Evolutionary conservation across 768 basidiomycete genomes (phyloP), one percentile per base, ranked within the genome.

Genomic region (Lactarius psammicola): DNA sequence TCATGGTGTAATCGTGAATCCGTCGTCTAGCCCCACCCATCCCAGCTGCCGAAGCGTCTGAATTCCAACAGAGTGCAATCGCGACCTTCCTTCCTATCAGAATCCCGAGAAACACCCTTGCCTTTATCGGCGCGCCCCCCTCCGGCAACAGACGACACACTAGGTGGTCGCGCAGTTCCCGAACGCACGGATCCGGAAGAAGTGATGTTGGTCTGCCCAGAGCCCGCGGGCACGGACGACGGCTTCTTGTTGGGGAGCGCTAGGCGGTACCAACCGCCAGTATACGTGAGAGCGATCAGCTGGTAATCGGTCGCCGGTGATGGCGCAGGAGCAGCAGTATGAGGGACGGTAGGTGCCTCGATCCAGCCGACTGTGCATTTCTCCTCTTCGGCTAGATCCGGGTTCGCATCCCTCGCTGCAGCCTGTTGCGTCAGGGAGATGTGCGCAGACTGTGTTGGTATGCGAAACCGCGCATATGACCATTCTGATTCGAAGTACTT

Each of bases 401-500:
- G 79, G 17, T 82, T 79, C 6, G 86, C 79, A 23, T 60, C 66
- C 2, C 87, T 80, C 66, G 78, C 76, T 13, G 83, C 74, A 1
- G 86, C 82, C n/a, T 86, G 82, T 3, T 89, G 84, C 15, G 88
- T 86, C 38, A 94, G 77, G 13, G 90, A 88, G 56, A 94, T 88
- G 68, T 95, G 92, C 9, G 93, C 80, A 1, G 89, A 88, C 70
- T 93, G 91, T 2, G 89, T 79, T 3, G 94, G 94, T 72, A 97
- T 90, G 51, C 92, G 85, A 74, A 92, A 97, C 70, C 92, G 90
- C 17, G 94, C 92, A 73, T 96, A 95, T 0, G 94, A 95, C 95
- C 94, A 96, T 75, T 95, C 89, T n/a, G 93, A 95, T 72, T 88
- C 87, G 73, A 97, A 95, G 75, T 96, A 96, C 68, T 90, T 92